Base-by-base conservation (phyloP, 2,329 filamentous ascomycete species). In the Septoria petroselini region DNA sequence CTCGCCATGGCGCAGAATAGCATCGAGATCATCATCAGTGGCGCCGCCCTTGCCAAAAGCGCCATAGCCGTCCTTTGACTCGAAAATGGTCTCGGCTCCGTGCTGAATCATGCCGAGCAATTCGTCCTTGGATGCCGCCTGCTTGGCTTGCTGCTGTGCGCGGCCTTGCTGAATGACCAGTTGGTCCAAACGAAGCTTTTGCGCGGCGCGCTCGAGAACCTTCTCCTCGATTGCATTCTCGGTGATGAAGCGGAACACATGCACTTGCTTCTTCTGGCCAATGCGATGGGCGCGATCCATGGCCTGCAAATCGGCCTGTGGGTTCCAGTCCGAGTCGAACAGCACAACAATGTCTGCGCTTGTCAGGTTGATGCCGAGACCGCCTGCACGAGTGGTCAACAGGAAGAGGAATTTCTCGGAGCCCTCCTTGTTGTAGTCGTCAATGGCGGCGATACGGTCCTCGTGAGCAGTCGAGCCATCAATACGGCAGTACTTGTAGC, bases 221-320 rank as follows among this genome's bases (percentile, higher is more conserved):
- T 98, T 97, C 71, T 98, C 93, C 66, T 98, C 93, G 53, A 98
- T 97, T 0, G 93, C 93, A 65, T 95, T 94, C 67, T 98, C 93
- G 0, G 94, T 98, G 18, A 98, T 88, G 62, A 98, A 96, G 53
- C 93, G 83, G 74, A 95, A 98, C 3, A 98, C 93, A 35, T 91
- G 81, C 8, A 98, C 93, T 68, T 98, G 93, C 73, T 98, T 98
- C 4, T 89, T 98, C 73, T 98, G 93, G 31, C 93, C 93, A 62
- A 98, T 98, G 73, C 93, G 89, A 73, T 98, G 93, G 43, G 93
- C 93, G 67, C 93, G 88, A 65, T 98, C 93, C 93, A 98, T 98
- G 49, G 93, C 93, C 70, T 98, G 93, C 52, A 98, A 73, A 82
- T 98, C 93, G 14, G 93, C 93, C 71, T 98, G 93, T 7, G 93